A percentile compares a stretch with the other conserved stretches of the same genome.
Conservation (phyloP, 2,329 filamentous ascomycete species). For the Sporothrix pallida region DNA sequence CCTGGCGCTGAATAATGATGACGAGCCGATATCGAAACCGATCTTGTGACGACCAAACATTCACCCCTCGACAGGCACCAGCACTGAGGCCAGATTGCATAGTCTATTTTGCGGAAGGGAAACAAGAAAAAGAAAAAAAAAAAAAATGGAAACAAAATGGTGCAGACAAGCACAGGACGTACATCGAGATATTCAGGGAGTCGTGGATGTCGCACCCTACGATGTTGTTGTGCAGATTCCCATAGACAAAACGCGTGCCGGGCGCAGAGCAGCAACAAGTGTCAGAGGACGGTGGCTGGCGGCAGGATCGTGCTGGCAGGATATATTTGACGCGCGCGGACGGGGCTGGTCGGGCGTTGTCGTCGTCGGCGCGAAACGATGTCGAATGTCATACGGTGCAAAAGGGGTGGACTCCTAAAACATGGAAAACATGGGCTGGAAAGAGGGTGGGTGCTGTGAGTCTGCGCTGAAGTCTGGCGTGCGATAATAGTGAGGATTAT, state of each 20-base stretch:
- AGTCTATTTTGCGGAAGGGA: too few species aligned
- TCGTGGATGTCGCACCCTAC: slow-evolving; percentile 26
- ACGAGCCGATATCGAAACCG: too few species aligned
- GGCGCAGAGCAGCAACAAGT: not conserved
- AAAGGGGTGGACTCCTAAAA: slow-evolving; percentile 8
- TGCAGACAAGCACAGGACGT: not conserved
- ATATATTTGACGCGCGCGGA: not conserved
- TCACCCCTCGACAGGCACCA: too few species aligned
- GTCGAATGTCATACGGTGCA: not conserved
- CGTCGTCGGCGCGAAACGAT: not conserved
- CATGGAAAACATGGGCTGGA: not conserved
- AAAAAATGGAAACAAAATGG: too few species aligned
- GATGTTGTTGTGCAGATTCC: not conserved
- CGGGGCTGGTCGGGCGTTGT: not conserved
- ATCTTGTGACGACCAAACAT: too few species aligned
- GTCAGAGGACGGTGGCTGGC: not conserved
- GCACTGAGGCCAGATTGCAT: too few species aligned
- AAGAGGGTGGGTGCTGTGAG: not conserved
- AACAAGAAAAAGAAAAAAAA: not conserved
- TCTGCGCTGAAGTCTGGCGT: not conserved
- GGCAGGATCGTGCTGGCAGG: not conserved
- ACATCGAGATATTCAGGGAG: slow-evolving; percentile 32
- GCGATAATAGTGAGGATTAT: not conserved
- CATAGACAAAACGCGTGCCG: too few species aligned
- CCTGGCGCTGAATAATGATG: too few species aligned